Evolutionary conservation across 352 stramenopile species (phyloP), one percentile per base, ranked within the genome.

Genomic region (Globisporangium recalcitrans): DNA sequence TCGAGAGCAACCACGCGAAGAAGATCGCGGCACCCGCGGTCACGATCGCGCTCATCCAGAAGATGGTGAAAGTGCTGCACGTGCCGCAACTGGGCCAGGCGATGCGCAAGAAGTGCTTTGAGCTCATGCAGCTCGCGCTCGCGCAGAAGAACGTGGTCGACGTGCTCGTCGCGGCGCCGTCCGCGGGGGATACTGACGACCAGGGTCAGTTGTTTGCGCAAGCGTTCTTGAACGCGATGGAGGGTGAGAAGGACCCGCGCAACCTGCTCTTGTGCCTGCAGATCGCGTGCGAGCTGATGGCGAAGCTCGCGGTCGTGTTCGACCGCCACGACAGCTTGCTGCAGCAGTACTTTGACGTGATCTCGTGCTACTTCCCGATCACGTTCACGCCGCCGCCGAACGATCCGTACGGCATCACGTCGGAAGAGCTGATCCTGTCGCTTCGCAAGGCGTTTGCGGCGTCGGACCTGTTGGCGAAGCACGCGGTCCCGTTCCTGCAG

Each of bases 341-440:
- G 63, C 73, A 92, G 70, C 83, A 92, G 54, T 92, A 95, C 62
- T 96, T 97, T 54, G 85, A 96, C 55, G 72, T 93, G n/a, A 85
- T 90, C 22, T 94, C 88, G 32, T 96, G 88, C 73, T 97, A 97
- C 65, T 97, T 96, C 51, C 89, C 89, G 4, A 96, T 97, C 60
- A 97, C 91, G 62, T 97, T 97, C 65, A 95, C 82, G 40, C 89
- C 89, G 47, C 89, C 89, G 21, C 87, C 87, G 3, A 96, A 97
- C 52, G 87, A 96, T 58, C 89, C 89, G 61, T 93, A 97, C 66
- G 88, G 88, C 32, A 96, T 97, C 67, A 96, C 85, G 63, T 89
- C 88, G 3, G 87, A 96, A 54, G 83, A 87, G 49, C 76, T 95
- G 11, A 88, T 91, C 36, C 44, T 82, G 64, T 94, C 85, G 51